Conservation (phyloP, 805 yeast genomes). For the Wickerhamiella alocasiicola region DNA sequence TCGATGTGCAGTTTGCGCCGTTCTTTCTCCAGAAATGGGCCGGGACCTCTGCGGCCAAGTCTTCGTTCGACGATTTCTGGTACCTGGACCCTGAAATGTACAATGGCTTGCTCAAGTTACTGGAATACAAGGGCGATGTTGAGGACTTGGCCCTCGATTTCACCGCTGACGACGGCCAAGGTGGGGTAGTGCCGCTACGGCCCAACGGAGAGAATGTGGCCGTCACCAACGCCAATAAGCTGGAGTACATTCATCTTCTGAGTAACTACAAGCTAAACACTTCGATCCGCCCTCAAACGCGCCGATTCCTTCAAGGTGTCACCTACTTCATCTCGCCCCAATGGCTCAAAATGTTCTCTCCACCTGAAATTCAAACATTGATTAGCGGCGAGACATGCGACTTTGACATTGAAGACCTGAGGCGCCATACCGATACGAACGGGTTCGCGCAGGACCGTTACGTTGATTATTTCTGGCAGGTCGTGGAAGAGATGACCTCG, state of each 20-base stretch:
- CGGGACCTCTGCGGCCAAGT: constrained; percentile 28
- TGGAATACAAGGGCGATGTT: constrained; percentile 44
- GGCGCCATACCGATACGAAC: constrained; percentile 47
- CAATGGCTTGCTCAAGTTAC: constrained; percentile 47
- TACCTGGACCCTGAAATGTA: constrained; percentile 60
- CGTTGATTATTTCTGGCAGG: constrained; percentile 57
- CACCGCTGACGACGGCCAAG: constrained; percentile 30
- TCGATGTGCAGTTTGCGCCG: constrained; percentile 76
- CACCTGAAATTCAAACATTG: constrained; percentile 71
- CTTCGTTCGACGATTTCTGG: constrained; percentile 66
- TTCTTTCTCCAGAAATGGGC: constrained; percentile 67
- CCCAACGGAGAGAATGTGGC: constrained; percentile 43
- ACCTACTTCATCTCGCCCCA: constrained; percentile 50
- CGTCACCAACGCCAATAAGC: constrained; percentile 49
- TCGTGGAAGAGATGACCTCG: constrained; percentile 51
- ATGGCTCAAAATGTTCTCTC: constrained; percentile 79
- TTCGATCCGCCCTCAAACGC: constrained; percentile 45
- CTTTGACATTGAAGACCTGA: constrained; percentile 60
- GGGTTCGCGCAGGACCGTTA: constrained; percentile 44
- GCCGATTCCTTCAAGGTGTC: constrained; percentile 57
- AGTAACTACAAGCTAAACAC: constrained; percentile 70
- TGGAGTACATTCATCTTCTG: constrained; percentile 63
- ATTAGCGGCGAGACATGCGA: constrained; percentile 66
- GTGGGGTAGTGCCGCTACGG: constrained; percentile 38
- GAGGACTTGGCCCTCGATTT: constrained; percentile 53